A percentile compares a stretch with the other conserved stretches of the same genome.
Evolutionary conservation across 805 yeast species (phyloP).

Genomic region (Candida loeiensis): DNA sequence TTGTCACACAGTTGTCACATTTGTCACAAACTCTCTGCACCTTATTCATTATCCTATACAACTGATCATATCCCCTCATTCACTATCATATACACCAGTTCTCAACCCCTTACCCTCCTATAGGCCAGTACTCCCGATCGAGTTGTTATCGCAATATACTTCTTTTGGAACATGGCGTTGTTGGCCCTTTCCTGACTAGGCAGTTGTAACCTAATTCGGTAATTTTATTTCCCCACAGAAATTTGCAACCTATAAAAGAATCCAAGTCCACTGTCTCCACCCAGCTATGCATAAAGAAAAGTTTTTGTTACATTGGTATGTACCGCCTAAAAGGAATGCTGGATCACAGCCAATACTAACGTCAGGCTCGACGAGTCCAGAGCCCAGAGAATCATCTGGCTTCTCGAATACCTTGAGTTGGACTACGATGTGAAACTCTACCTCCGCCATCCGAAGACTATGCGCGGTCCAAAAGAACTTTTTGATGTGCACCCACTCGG

Average conservation of each 20-base stretch:
- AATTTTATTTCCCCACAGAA: not conserved
- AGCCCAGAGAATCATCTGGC: constrained; percentile 59
- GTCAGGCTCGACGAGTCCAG: constrained; percentile 52
- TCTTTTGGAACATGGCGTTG: not conserved
- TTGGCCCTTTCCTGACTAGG: not conserved
- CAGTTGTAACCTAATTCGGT: not conserved
- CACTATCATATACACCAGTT: too few species aligned
- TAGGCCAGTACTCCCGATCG: too few species aligned
- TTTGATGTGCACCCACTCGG: constrained; percentile 59
- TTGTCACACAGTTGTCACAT: too few species aligned
- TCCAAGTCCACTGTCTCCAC: not conserved
- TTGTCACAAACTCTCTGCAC: too few species aligned
- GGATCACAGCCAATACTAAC: not conserved
- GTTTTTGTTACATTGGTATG: constrained; percentile 28
- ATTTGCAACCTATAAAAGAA: not conserved
- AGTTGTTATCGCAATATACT: too few species aligned
- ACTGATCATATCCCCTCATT: too few species aligned
- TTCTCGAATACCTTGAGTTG: constrained; percentile 56
- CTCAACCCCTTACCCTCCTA: too few species aligned
- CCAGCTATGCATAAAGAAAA: constrained; percentile 14
- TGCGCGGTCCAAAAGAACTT: constrained; percentile 41
- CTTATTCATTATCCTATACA: too few species aligned
- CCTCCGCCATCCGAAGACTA: constrained; percentile 44
- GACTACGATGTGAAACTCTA: constrained; percentile 54
- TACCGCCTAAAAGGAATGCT: not conserved